Evolutionary conservation across 2,329 filamentous ascomycete species (phyloP).

Genomic region (Graphilbum fragrans): DNA sequence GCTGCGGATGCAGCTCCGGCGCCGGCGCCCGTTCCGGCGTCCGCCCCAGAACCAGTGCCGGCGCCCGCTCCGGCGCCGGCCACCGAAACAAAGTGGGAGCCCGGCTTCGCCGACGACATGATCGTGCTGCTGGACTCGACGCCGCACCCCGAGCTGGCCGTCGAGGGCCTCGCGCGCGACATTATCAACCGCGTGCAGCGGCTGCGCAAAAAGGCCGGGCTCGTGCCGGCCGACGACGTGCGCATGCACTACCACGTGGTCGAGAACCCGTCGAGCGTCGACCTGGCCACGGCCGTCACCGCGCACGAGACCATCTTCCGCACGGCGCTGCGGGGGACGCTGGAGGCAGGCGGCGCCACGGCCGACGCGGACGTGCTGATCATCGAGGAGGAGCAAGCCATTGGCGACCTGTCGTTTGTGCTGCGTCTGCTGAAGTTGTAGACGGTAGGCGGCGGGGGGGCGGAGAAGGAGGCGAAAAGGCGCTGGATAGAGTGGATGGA

Average conservation of each 20-base stretch:
- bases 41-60: neutral
- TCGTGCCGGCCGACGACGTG: conserved; percentile 86
- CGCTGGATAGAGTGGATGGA: neutral
- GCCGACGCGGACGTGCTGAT: conserved; percentile 50
- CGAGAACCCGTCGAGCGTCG: conserved; percentile 65
- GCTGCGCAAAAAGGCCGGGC: conserved; percentile 83
- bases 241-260: conserved; percentile 86
- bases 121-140: conserved; percentile 73
- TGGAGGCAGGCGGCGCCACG: conserved; percentile 52
- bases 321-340: conserved; percentile 63
- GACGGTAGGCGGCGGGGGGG: neutral
- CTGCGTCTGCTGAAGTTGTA: conserved; percentile 9
- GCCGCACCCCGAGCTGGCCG: conserved; percentile 70
- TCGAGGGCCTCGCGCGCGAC: conserved; percentile 83
- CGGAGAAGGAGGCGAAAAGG: neutral
- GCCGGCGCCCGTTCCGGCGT: neutral
- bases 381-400: conserved; percentile 60
- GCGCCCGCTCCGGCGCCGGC: neutral
- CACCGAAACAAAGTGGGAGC: conserved; percentile 8
- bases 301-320: conserved; percentile 57
- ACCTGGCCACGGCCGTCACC: conserved; percentile 57
- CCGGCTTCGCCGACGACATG: conserved; percentile 42
- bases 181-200: conserved; percentile 89
- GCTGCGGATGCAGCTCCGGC: neutral
- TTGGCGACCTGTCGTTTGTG: conserved; percentile 12